These are phyloP conservation scores for Venturia asperata DNA, from an alignment of 2,329 filamentous ascomycete genomes.

Conservation along the genomic window DNA sequence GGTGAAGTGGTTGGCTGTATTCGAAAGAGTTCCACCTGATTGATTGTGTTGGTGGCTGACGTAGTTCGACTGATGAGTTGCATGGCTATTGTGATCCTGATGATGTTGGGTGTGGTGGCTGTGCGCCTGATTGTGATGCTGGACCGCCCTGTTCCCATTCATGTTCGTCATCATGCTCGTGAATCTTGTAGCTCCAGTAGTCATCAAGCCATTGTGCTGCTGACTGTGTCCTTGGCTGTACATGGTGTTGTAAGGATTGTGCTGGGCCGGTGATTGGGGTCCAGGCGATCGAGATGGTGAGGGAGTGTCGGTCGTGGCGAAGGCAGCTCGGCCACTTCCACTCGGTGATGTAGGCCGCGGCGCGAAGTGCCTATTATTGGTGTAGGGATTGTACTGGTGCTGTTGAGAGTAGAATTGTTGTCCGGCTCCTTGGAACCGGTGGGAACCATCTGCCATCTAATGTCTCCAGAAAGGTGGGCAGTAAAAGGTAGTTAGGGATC, in stretches of 20 bases:
- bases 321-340: not conserved
- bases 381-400: slow-evolving; percentile 27
- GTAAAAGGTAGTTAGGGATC: slow-evolving; percentile 8
- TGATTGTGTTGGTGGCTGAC: slow-evolving; percentile 56
- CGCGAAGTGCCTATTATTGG: slow-evolving; percentile 23
- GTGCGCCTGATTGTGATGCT: slow-evolving; percentile 40
- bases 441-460: slow-evolving; percentile 64
- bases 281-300: slow-evolving; percentile 53
- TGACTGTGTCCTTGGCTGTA: slow-evolving; percentile 59
- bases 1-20: slow-evolving; percentile 56
- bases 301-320: slow-evolving; percentile 39
- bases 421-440: slow-evolving; percentile 56
- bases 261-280: slow-evolving; percentile 43
- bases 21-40: slow-evolving; percentile 55
- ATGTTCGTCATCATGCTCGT: slow-evolving; percentile 1
- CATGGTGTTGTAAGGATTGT: slow-evolving; percentile 68
- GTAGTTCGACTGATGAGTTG: slow-evolving; percentile 52
- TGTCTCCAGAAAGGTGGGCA: slow-evolving; percentile 22
- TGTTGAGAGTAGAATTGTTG: slow-evolving; percentile 51
- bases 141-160: slow-evolving; percentile 17
- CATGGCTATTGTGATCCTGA: slow-evolving; percentile 54
- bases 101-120: slow-evolving; percentile 55
- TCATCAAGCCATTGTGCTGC: slow-evolving; percentile 35
- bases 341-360: slow-evolving; percentile 18
- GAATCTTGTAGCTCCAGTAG: not conserved